phyloP scores from a whole-genome alignment of 75 land plant genomes.

The Cryptomeria japonica region DNA sequence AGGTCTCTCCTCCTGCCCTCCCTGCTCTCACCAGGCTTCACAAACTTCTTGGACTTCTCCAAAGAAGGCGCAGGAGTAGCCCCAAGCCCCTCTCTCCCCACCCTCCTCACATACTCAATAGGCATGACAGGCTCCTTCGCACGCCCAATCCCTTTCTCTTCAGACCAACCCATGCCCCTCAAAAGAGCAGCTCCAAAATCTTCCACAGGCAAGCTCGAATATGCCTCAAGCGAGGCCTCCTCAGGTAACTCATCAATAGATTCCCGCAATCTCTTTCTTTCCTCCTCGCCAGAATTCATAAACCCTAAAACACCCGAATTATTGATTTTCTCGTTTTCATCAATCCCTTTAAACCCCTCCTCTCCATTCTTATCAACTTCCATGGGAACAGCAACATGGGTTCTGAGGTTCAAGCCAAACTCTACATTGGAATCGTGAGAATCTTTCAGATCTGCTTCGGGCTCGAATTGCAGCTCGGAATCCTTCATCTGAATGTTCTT shows the following conservation, averaged over 20 bases:
- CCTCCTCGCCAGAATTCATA: not conserved
- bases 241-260: slow-evolving; percentile 68
- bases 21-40: slow-evolving; percentile 49
- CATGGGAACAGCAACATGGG: not conserved
- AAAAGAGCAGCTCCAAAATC: slow-evolving; percentile 74
- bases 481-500: slow-evolving; percentile 36
- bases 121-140: slow-evolving; percentile 51
- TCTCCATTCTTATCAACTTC: slow-evolving; percentile 4
- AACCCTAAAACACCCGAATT: not conserved
- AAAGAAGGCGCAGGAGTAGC: slow-evolving; percentile 27
- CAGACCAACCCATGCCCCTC: slow-evolving; percentile 82
- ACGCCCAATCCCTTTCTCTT: slow-evolving; percentile 68
- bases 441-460: slow-evolving; percentile 9
- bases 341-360: not conserved
- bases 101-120: slow-evolving; percentile 36
- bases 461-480: slow-evolving; percentile 12
- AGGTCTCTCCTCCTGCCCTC: slow-evolving; percentile 2
- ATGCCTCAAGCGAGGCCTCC: slow-evolving; percentile 49
- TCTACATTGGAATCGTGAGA: slow-evolving; percentile 3
- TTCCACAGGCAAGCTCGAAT: slow-evolving; percentile 69
- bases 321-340: not conserved
- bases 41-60: slow-evolving; percentile 21
- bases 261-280: slow-evolving; percentile 30
- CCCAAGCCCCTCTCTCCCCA: slow-evolving; percentile 59
- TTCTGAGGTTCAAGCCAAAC: slow-evolving; percentile 47